Conservation (phyloP, 2,329 filamentous ascomycete genomes). For the Tolypocladium nubicola region DNA sequence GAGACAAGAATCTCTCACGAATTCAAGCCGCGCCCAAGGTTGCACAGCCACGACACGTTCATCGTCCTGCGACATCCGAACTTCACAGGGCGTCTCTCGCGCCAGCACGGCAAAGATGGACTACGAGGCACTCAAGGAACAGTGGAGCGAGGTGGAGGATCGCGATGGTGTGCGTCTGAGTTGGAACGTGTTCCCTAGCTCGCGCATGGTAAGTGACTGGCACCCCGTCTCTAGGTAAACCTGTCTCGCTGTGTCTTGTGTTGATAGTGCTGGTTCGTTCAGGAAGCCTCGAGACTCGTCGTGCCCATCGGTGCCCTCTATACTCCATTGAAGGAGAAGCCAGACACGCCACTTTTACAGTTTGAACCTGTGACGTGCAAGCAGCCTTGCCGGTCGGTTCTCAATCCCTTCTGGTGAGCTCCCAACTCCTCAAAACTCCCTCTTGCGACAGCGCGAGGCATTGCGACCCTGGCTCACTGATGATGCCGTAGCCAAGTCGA, state of each 20-base stretch:
- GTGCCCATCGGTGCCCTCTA: conserved; percentile 95
- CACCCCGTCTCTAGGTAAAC: not conserved
- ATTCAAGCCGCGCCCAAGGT: not conserved
- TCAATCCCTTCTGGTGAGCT: conserved; percentile 90
- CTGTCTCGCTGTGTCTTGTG: not conserved
- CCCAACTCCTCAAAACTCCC: not conserved
- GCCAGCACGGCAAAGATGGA: conserved; percentile 49
- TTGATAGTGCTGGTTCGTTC: not conserved
- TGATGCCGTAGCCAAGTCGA: conserved; percentile 57
- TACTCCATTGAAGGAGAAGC: conserved; percentile 91
- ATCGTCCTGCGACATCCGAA: not conserved
- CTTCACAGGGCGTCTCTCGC: not conserved
- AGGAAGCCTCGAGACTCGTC: conserved; percentile 90
- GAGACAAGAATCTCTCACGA: not conserved
- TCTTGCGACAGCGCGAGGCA: not conserved
- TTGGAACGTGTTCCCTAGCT: conserved; percentile 98
- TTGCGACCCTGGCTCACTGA: conserved; percentile 11
- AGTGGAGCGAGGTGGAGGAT: conserved; percentile 95
- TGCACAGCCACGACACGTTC: not conserved
- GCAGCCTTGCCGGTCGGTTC: conserved; percentile 83
- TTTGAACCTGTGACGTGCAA: conserved; percentile 98
- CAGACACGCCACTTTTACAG: conserved; percentile 76
- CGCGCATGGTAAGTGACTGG: conserved; percentile 68
- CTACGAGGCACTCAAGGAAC: conserved; percentile 86
- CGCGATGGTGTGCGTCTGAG: conserved; percentile 90